phyloP scores from a whole-genome alignment of 208 protist species.

The Leishmania martiniquensis region DNA sequence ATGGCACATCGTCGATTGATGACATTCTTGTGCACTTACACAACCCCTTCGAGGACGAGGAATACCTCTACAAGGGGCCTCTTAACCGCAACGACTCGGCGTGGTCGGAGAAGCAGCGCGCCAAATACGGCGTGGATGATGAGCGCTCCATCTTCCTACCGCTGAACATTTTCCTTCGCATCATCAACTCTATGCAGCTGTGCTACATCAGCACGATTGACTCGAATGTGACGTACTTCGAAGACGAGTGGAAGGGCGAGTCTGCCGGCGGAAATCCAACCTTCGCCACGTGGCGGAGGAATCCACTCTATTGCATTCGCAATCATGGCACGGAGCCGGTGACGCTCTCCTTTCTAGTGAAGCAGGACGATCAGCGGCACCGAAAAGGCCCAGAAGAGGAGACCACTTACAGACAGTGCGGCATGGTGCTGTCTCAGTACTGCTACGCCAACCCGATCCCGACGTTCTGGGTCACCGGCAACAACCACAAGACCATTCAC shows the following conservation, averaged over 20 bases:
- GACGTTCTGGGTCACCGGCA: conserved; percentile 74
- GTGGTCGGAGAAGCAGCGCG: conserved; percentile 54
- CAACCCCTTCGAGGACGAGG: conserved; percentile 85
- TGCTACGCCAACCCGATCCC: conserved; percentile 41
- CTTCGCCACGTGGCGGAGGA: conserved; percentile 73
- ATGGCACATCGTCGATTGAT: conserved; percentile 53
- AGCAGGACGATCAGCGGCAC: conserved; percentile 75
- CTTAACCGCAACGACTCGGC: conserved; percentile 52
- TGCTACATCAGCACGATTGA: conserved; percentile 58
- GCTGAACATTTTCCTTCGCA: conserved; percentile 58
- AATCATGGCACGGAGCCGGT: conserved; percentile 54
- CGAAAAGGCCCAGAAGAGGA: conserved; percentile 39
- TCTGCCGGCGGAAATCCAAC: conserved; percentile 75
- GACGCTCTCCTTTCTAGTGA: conserved; percentile 55
- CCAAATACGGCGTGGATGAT: conserved; percentile 51
- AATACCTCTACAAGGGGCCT: conserved; percentile 67
- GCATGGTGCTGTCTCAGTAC: conserved; percentile 62
- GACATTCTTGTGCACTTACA: conserved; percentile 73
- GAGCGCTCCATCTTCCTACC: conserved; percentile 63
- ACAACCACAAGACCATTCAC: conserved; percentile 75
- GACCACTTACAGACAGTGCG: conserved; percentile 67
- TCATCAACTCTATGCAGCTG: conserved; percentile 64
- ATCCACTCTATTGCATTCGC: conserved; percentile 75
- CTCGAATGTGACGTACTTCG: conserved; percentile 49
- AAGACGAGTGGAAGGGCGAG: conserved; percentile 61